These are phyloP conservation scores for Penicillium sp. DNA, from an alignment of 2,329 filamentous ascomycete species.

Conservation along the genomic window DNA sequence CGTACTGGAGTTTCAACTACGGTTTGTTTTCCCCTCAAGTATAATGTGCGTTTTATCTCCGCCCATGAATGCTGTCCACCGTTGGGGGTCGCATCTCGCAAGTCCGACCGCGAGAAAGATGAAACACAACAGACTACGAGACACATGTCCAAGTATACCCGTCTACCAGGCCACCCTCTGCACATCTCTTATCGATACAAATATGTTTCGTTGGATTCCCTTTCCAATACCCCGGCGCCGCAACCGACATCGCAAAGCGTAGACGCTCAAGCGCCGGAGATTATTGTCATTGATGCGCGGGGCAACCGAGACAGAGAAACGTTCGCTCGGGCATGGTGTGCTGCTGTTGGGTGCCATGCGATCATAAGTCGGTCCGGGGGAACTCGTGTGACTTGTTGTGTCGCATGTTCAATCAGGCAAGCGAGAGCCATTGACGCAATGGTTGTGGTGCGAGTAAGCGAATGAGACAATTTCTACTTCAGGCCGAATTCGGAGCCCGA, in stretches of 20 bases:
- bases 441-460: slow-evolving; percentile 41
- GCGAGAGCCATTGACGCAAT: slow-evolving; percentile 40
- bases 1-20: slow-evolving; percentile 14
- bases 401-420: slow-evolving; percentile 34
- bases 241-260: slow-evolving; percentile 2
- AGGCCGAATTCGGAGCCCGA: neutral
- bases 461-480: slow-evolving; percentile 7
- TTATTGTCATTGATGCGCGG: slow-evolving; percentile 39
- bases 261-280: slow-evolving; percentile 14
- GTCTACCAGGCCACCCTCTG: slow-evolving; percentile 40
- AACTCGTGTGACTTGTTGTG: slow-evolving; percentile 41
- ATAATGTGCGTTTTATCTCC: slow-evolving; percentile 55
- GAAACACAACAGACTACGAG: slow-evolving; percentile 2
- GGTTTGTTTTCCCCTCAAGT: slow-evolving; percentile 42
- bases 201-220: slow-evolving; percentile 29
- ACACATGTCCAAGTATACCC: slow-evolving; percentile 18
- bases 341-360: slow-evolving; percentile 42
- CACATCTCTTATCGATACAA: slow-evolving; percentile 36
- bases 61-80: slow-evolving; percentile 54
- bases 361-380: slow-evolving; percentile 42
- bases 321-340: slow-evolving; percentile 46
- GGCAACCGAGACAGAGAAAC: slow-evolving; percentile 37
- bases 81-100: slow-evolving; percentile 27
- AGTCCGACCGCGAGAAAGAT: neutral
- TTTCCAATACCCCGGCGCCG: slow-evolving; percentile 20